Evolutionary conservation across 75 land plant genomes (phyloP), one percentile per base, ranked within the genome.

Genomic region (Adiantum capillusveneris): DNA sequence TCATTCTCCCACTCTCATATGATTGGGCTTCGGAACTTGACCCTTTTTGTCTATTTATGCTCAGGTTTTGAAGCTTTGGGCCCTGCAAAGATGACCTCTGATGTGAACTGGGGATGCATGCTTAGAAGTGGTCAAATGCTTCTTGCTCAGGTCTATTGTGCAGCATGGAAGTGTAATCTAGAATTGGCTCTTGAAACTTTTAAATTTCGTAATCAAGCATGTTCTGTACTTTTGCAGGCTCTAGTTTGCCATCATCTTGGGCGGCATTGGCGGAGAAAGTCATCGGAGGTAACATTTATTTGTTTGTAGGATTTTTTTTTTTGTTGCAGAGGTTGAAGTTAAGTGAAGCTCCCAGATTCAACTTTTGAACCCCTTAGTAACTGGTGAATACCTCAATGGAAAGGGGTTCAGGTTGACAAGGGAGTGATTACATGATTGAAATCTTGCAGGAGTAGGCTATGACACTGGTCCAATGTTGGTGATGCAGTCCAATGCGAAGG

Each of bases 111-210:
- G 99, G 99, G 99, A 18, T 95, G 99, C 73, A 90, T 90, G 96
- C 71, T 95, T 36, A 62, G 99, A 48, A 90, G 99, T 52, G 89
- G 99, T 58, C 99, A 95, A 76, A 95, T 95, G 99, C 96, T 95
- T 73, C 71, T 90, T 59, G 96, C 95, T 34, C 97, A 92, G 90
- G 95, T 87, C 9, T 11, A 6, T 59, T 30, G n/a, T 59, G n/a
- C n/a, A n/a, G n/a, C n/a, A n/a, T n/a, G n/a, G n/a, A n/a, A n/a
- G n/a, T n/a, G n/a, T n/a, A n/a, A n/a, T n/a, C n/a, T n/a, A n/a
- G n/a, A n/a, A n/a, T n/a, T n/a, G n/a, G n/a, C n/a, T n/a, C n/a
- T n/a, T n/a, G n/a, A n/a, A n/a, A n/a, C n/a, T n/a, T n/a, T n/a
- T n/a, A n/a, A n/a, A n/a, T n/a, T n/a, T n/a, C n/a, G n/a, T n/a